Conservation (phyloP, 257 asterid species). For the Linderniella brevidens region DNA sequence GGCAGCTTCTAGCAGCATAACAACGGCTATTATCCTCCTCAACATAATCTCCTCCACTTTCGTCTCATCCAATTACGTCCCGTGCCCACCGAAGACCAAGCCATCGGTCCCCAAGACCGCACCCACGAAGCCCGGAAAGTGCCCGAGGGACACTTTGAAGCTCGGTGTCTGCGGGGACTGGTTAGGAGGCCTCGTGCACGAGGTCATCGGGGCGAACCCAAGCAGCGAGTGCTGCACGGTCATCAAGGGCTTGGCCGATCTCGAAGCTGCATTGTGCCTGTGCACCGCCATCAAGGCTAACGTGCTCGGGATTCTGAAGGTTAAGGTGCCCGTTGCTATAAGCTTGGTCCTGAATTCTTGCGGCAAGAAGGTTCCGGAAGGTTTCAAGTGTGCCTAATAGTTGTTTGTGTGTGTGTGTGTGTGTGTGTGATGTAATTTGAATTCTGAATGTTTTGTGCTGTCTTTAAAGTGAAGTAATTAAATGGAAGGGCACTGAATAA, state of each 20-base stretch:
- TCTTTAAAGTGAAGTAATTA: too few relatives aligned
- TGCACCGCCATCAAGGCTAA: constrained; percentile 80
- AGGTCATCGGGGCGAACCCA: constrained; percentile 50
- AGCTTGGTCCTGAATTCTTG: constrained; percentile 54
- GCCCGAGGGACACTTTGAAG: constrained; percentile 69
- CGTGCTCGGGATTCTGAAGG: constrained; percentile 30
- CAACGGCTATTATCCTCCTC: constrained; percentile 22
- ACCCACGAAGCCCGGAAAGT: constrained; percentile 23
- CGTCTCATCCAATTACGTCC: constrained; percentile 25
- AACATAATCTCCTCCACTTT: constrained; percentile 19
- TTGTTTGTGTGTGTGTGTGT: too few relatives aligned
- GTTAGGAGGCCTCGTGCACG: constrained; percentile 76
- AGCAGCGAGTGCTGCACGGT: constrained; percentile 49
- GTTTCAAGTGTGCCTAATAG: constrained; percentile 32
- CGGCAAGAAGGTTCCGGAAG: constrained; percentile 69
- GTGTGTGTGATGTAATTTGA: too few relatives aligned
- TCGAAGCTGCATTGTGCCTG: constrained; percentile 79
- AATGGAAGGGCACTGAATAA: too few relatives aligned
- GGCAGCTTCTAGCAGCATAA: constrained; percentile 21
- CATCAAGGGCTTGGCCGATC: constrained; percentile 51
- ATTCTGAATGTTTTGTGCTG: too few relatives aligned
- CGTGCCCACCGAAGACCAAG: constrained; percentile 31
- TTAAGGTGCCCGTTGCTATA: constrained; percentile 46
- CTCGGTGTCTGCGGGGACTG: constrained; percentile 83
- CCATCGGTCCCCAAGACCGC: constrained; percentile 14